Conservation (phyloP, 2,329 filamentous ascomycete species). For the Pseudogymnoascus sp. region DNA sequence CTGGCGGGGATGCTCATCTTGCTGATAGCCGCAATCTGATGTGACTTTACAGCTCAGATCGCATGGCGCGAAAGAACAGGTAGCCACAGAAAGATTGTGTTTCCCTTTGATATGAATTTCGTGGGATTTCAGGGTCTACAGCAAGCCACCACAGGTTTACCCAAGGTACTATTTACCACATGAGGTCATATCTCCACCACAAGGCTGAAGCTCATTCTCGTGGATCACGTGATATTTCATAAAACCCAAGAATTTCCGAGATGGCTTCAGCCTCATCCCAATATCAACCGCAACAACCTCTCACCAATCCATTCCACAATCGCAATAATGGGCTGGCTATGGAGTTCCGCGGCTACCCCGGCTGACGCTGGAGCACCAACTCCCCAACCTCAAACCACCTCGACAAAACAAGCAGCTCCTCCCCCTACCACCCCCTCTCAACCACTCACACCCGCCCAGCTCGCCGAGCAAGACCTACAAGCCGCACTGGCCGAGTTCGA, state of each 20-base stretch:
- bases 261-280: conserved; percentile 13
- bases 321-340: conserved; percentile 55
- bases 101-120: not conserved
- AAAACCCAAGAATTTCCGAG: conserved; percentile 7
- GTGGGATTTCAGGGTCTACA: not conserved
- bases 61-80: not conserved
- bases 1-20: conserved; percentile 19
- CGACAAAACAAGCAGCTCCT: conserved; percentile 17
- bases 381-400: conserved; percentile 15
- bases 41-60: not conserved
- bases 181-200: not conserved
- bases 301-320: conserved; percentile 3
- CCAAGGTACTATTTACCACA: not conserved
- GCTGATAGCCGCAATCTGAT: not conserved
- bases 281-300: not conserved
- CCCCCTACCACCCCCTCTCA: conserved; percentile 14
- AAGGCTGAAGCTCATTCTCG: not conserved
- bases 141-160: not conserved
- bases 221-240: not conserved
- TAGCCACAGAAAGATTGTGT: not conserved
- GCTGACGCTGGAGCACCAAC: conserved; percentile 17
- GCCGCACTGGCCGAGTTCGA: conserved; percentile 30
- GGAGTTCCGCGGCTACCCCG: conserved; percentile 30
- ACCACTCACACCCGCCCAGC: conserved; percentile 23
- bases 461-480: conserved; percentile 28